Evolutionary conservation across 768 basidiomycete species (phyloP), one percentile per base, ranked within the genome.

Genomic region (Lactarius akahatsu): DNA sequence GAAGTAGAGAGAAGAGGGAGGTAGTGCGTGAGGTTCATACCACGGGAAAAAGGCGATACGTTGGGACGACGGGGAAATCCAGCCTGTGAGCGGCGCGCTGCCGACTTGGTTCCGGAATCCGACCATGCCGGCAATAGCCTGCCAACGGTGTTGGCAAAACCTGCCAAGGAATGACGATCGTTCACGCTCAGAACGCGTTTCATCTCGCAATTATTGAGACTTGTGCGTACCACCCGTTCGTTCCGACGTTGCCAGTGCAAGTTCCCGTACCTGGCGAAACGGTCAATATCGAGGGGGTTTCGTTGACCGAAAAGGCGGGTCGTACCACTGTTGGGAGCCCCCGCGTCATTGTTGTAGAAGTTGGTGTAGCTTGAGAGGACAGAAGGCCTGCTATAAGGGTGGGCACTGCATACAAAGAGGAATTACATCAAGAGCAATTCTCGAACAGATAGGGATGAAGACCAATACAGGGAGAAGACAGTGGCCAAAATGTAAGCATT

Each of bases 21-120:
- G 18, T 9, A 11, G 8, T 7, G 16, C 1, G 4, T 38, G 45
- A 62, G 57, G 28, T 72, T n/a, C 77, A 10, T 63, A 82, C 88
- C 88, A 69, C 88, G 76, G 6, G 85, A 85, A 70, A n/a, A 89
- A 91, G 0, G 88, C 88, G 64, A 90, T 86, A 72, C 82, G 88
- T 65, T 86, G 77, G 3, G 81, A 76, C 57, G 80, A 79, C 0
- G 86, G 83, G 2, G 86, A 81, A 6, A 83, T 79, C 86, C 87
- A 89, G 70, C 86, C 79, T 1, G 75, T 81, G 5, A 90, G 69
- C 1, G 79, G 72, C 2, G 83, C 78, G 2, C 76, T 71, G 4
- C 86, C 86, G 10, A 87, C 87, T 38, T 78, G 78, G 69, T 88
- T 86, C 40, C 82, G 79, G 78, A 88, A 88, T 2, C 84, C 85